phyloP scores from a whole-genome alignment of 2,329 filamentous ascomycete species.

The Colletotrichum sp. region DNA sequence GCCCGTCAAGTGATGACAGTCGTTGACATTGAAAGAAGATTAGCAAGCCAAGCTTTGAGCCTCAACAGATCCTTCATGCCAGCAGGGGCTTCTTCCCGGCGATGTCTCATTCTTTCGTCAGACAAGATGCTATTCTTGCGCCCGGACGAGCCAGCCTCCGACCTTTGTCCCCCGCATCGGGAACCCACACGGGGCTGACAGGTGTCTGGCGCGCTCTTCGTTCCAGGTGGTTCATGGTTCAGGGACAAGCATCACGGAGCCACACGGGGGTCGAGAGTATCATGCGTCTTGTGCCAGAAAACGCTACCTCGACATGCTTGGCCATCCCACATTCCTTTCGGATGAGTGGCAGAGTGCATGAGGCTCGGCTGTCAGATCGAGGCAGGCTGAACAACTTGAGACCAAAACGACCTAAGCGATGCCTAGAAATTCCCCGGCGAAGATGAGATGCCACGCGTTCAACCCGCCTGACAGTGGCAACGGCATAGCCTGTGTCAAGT shows the following conservation, averaged over 20 bases:
- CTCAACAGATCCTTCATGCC: slow-evolving; percentile 11
- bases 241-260: not conserved
- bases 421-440: not conserved
- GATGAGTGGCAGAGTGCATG: not conserved
- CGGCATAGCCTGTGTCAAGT: not conserved
- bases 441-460: slow-evolving; percentile 13
- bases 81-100: not conserved
- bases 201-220: slow-evolving; percentile 8
- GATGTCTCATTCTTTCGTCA: not conserved
- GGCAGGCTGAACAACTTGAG: slow-evolving; percentile 6
- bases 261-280: not conserved
- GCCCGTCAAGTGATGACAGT: slow-evolving; percentile 5
- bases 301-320: not conserved
- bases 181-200: not conserved
- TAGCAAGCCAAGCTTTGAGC: slow-evolving; percentile 15
- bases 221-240: slow-evolving; percentile 16
- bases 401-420: slow-evolving; percentile 2
- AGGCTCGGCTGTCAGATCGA: slow-evolving; percentile 16
- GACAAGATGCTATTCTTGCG: not conserved
- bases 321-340: not conserved
- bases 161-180: not conserved
- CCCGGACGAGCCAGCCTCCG: slow-evolving; percentile 1
- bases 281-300: not conserved
- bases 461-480: not conserved
- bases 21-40: not conserved